Conservation (phyloP, 129 eudicot genomes). For the Sambucus nigra region DNA sequence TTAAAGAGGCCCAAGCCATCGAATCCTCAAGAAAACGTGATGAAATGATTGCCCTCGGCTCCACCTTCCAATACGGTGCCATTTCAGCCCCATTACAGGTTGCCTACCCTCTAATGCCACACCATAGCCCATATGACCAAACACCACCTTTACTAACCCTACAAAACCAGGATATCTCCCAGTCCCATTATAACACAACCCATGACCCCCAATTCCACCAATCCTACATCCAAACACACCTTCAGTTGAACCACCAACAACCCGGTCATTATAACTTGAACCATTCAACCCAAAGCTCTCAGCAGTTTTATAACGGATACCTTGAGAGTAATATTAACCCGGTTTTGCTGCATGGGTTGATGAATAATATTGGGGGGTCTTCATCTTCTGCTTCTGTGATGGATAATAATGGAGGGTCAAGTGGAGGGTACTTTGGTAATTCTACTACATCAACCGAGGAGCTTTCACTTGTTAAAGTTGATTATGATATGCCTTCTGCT, state of each 20-base stretch:
- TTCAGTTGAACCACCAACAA: slow-evolving; percentile 45
- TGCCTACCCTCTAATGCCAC: slow-evolving; percentile 74
- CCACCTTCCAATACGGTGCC: slow-evolving; percentile 37
- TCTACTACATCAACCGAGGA: slow-evolving; percentile 36
- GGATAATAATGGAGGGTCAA: slow-evolving; percentile 40
- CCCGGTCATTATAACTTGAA: slow-evolving; percentile 6
- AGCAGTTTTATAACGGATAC: slow-evolving; percentile 49
- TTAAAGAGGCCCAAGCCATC: slow-evolving; percentile 88
- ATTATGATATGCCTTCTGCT: slow-evolving; percentile 65
- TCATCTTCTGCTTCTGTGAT: slow-evolving; percentile 56
- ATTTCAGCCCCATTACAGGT: slow-evolving; percentile 25
- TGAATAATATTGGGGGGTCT: slow-evolving; percentile 66
- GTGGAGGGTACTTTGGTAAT: slow-evolving; percentile 61
- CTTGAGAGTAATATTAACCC: slow-evolving; percentile 59
- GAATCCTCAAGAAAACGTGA: slow-evolving; percentile 85
- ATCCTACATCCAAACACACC: slow-evolving; percentile 57
- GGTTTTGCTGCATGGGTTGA: slow-evolving; percentile 69
- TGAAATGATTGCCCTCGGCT: slow-evolving; percentile 63
- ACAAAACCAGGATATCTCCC: slow-evolving; percentile 60
- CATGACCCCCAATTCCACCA: slow-evolving; percentile 55
- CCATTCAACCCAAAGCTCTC: slow-evolving; percentile 24
- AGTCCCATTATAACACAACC: slow-evolving; percentile 17
- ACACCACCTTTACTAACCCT: slow-evolving; percentile 69
- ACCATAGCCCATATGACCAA: slow-evolving; percentile 55
- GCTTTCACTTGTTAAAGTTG: slow-evolving; percentile 67